Evolutionary conservation across 1,139 yeast species (phyloP).

Genomic region (Suhomyces bokatorum): DNA sequence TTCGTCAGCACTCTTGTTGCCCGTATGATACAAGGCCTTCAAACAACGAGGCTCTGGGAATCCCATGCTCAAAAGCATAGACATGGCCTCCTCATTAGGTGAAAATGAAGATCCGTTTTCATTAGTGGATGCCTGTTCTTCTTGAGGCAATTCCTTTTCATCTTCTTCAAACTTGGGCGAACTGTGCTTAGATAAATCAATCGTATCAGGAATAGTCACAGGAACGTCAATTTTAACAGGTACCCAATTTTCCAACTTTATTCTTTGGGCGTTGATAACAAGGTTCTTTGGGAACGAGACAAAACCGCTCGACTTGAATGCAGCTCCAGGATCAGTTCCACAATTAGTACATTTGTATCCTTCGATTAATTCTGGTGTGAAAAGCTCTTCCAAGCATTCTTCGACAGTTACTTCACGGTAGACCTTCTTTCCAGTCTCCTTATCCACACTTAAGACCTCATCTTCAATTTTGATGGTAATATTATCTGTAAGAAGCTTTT

Average conservation of each 20-base stretch:
- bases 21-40: constrained; percentile 72
- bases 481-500: constrained; percentile 62
- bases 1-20: constrained; percentile 64
- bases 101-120: constrained; percentile 34
- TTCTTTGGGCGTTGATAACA: constrained; percentile 74
- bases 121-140: constrained; percentile 16
- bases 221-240: constrained; percentile 84
- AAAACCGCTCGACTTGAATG: constrained; percentile 51
- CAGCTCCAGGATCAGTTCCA: constrained; percentile 40
- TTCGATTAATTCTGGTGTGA: constrained; percentile 60
- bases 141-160: constrained; percentile 36
- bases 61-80: constrained; percentile 77
- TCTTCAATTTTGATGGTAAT: constrained; percentile 61
- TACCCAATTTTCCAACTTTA: constrained; percentile 84
- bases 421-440: constrained; percentile 39
- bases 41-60: constrained; percentile 67
- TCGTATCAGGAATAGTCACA: constrained; percentile 53
- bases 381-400: constrained; percentile 50
- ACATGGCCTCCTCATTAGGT: constrained; percentile 58
- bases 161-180: constrained; percentile 34
- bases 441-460: constrained; percentile 38
- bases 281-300: constrained; percentile 69
- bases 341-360: constrained; percentile 68
- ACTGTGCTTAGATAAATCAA: constrained; percentile 32
- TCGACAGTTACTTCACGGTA: constrained; percentile 54